These are phyloP conservation scores for Physaria fendleri DNA, from an alignment of 345 rosid genomes.

Conservation along the genomic window DNA sequence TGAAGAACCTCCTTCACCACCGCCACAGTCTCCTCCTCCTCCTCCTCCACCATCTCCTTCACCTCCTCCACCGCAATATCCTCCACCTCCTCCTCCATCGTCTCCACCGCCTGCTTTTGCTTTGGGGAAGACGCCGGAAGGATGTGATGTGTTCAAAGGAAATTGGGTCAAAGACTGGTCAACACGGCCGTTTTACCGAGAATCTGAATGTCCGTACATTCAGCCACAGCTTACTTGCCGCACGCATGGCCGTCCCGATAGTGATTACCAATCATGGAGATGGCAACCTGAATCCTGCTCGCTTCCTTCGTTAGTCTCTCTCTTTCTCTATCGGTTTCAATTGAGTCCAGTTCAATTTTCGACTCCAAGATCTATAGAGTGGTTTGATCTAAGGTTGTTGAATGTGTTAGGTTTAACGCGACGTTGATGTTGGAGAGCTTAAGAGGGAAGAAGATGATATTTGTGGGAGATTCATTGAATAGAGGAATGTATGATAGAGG, in stretches of 20 bases:
- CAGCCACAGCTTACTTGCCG: constrained; percentile 90
- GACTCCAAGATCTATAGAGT: constrained; percentile 10
- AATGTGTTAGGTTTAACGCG: constrained; percentile 61
- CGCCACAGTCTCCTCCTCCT: not conserved
- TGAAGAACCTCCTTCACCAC: not conserved
- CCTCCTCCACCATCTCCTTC: not conserved
- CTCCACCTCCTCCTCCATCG: not conserved
- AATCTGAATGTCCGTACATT: constrained; percentile 83
- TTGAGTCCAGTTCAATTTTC: too few relatives aligned
- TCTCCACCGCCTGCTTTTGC: constrained; percentile 17
- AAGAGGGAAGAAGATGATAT: constrained; percentile 90
- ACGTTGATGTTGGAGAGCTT: constrained; percentile 72
- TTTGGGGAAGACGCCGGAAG: constrained; percentile 43
- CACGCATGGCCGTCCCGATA: constrained; percentile 65
- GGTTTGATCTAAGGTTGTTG: not conserved
- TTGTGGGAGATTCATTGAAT: constrained; percentile 80
- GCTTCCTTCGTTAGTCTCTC: constrained; percentile 58
- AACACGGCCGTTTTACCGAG: constrained; percentile 55
- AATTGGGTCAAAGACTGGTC: constrained; percentile 68
- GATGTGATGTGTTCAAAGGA: constrained; percentile 71
- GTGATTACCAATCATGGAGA: constrained; percentile 64
- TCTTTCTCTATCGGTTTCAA: not conserved
- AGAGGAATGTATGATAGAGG: too few relatives aligned
- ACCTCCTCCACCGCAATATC: not conserved
- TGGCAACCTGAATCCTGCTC: constrained; percentile 87